Evolutionary conservation across 257 asterid species (phyloP).

Genomic region (Fraxinus quadrangulata): DNA sequence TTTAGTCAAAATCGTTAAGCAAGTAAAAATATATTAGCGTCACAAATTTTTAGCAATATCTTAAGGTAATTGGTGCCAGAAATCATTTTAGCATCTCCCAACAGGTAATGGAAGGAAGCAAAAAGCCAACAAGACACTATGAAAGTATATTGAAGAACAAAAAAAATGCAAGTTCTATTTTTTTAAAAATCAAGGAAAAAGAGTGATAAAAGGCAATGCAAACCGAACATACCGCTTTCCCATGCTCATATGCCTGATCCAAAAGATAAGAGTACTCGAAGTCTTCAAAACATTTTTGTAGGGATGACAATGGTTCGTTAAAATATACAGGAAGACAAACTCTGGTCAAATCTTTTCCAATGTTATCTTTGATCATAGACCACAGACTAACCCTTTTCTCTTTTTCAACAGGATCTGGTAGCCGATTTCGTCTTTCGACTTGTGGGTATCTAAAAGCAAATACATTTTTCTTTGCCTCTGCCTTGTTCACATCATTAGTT

Average conservation of each 20-base stretch:
- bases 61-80: neutral
- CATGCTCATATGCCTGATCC: slow-evolving; percentile 87
- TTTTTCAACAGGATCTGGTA: slow-evolving; percentile 92
- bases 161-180: neutral
- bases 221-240: slow-evolving; percentile 69
- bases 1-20: neutral
- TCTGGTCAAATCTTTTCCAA: slow-evolving; percentile 86
- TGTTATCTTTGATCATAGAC: slow-evolving; percentile 96
- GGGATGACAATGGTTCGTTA: slow-evolving; percentile 86
- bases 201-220: slow-evolving; percentile 14
- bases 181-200: neutral
- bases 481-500: slow-evolving; percentile 25
- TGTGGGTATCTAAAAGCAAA: slow-evolving; percentile 33
- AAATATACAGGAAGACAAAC: slow-evolving; percentile 94
- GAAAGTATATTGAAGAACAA: neutral
- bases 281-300: slow-evolving; percentile 90
- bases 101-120: neutral
- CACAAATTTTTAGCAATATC: neutral
- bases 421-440: slow-evolving; percentile 68
- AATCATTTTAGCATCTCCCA: neutral
- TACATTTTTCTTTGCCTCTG: slow-evolving; percentile 24
- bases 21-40: neutral
- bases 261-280: slow-evolving; percentile 86
- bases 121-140: neutral
- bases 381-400: slow-evolving; percentile 91